Evolutionary conservation across 2,329 filamentous ascomycete genomes (phyloP), one percentile per base, ranked within the genome.

Genomic region (Botrytis aclada): DNA sequence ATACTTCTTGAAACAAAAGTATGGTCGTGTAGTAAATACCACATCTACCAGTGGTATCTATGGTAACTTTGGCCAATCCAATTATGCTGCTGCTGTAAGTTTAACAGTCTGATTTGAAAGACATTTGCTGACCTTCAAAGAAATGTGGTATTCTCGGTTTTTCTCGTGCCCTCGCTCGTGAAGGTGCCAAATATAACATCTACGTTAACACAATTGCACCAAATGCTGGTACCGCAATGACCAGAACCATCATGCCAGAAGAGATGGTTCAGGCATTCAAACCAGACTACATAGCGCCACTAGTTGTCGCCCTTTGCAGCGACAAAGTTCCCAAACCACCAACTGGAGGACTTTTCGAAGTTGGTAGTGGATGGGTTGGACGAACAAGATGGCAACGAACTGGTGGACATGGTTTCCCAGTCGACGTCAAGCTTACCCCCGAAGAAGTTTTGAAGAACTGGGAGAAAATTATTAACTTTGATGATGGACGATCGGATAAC

Each of bases 241-340:
- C 96, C 72, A 89, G 91, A 78, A 95, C 93, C 69, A 93, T 99
- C 82, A 89, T 99, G 87, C 96, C 96, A 43, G 94, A 97, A 84
- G 96, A 99, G 86, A 90, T 98, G 85, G 95, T 99, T 29, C 95
- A 98, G 86, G 95, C 96, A 63, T 97, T 99, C 88, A 99, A 98
- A 90, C 96, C 96, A 74, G 95, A 98, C 81, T 98, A 97, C 84
- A 95, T 99, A 82, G 96, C 96, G 70, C 96, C 96, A 74, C 85
- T 98, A 54, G 95, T 99, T 69, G 90, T 95, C 72, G 90, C 95
- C 61, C 92, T 99, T 73, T 87, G 83, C 83, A 93, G 90, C 82
- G 96, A 99, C 85, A 93, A 93, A 84, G 90, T 94, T 70, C 95
- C 96, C 41, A 88, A 92, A 80, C 89, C 92, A 77, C 89, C 92